Conservation (phyloP, 306 rosid genomes). For the Vigna unguiculata region DNA sequence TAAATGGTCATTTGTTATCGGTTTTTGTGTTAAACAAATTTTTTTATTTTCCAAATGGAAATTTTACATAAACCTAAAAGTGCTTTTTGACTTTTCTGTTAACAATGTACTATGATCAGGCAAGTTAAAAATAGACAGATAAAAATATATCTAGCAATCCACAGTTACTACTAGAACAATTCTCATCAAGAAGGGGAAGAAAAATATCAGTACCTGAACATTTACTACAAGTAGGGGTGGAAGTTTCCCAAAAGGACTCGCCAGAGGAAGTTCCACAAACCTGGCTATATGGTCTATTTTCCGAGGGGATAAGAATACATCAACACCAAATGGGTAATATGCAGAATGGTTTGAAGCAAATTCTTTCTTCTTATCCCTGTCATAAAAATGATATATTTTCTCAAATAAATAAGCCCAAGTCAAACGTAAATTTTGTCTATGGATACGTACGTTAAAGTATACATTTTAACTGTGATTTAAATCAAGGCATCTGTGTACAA, state of each 20-base stretch:
- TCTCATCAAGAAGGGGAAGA: conserved; percentile 6
- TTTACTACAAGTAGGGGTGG: conserved; percentile 73
- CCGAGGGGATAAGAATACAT: conserved; percentile 73
- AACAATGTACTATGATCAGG: background rate
- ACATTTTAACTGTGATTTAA: background rate
- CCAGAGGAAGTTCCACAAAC: conserved; percentile 64
- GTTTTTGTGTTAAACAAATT: background rate
- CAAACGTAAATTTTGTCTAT: background rate
- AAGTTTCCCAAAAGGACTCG: conserved; percentile 53
- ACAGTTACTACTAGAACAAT: background rate
- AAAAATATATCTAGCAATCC: background rate
- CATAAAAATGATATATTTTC: background rate
- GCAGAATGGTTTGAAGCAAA: conserved; percentile 67
- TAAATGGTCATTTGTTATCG: background rate
- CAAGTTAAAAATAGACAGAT: background rate
- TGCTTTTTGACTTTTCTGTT: background rate
- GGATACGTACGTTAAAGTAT: background rate
- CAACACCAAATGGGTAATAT: conserved; percentile 84
- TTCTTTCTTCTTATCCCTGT: conserved; percentile 84
- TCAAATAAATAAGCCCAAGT: conserved; percentile 18
- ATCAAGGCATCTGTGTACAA: background rate
- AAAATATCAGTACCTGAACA: conserved; percentile 63
- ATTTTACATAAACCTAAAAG: background rate
- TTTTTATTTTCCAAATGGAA: background rate
- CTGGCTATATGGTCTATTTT: conserved; percentile 77